phyloP scores from a whole-genome alignment of 208 protist genomes.

The Herpetomonas muscarum region DNA sequence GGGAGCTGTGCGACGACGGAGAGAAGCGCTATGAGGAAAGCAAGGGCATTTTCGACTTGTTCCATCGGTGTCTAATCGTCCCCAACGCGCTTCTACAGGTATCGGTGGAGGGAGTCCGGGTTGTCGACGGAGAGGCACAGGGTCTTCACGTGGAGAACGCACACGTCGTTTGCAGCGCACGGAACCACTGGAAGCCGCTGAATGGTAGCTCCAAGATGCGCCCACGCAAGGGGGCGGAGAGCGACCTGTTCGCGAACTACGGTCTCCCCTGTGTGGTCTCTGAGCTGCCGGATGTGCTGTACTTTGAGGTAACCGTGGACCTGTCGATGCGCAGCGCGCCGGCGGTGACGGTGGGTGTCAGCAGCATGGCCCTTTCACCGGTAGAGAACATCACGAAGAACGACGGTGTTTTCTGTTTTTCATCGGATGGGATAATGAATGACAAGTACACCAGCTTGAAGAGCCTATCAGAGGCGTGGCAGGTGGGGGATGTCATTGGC shows the following conservation, averaged over 20 bases:
- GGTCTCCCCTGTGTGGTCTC: constrained; percentile 62
- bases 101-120: constrained; percentile 49
- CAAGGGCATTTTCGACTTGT: constrained; percentile 65
- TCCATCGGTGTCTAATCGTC: constrained; percentile 57
- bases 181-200: constrained; percentile 72
- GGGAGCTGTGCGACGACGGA: constrained; percentile 8
- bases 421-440: constrained; percentile 53
- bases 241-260: constrained; percentile 64
- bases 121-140: constrained; percentile 80
- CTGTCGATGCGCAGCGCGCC: constrained; percentile 40
- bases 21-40: constrained; percentile 28
- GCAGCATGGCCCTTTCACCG: constrained; percentile 37
- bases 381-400: constrained; percentile 24
- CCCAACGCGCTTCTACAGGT: constrained; percentile 78
- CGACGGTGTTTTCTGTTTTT: constrained; percentile 43
- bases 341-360: constrained; percentile 59
- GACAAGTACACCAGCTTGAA: no score
- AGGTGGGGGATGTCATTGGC: constrained; percentile 77
- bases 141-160: constrained; percentile 76
- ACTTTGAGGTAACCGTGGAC: constrained; percentile 82
- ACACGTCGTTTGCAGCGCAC: constrained; percentile 63
- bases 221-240: constrained; percentile 17
- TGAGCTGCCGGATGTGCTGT: constrained; percentile 76
- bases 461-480: constrained; percentile 52
- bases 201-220: constrained; percentile 25